Conservation (phyloP, 495 filamentous ascomycete species). For the Bombardia bombarda region DNA sequence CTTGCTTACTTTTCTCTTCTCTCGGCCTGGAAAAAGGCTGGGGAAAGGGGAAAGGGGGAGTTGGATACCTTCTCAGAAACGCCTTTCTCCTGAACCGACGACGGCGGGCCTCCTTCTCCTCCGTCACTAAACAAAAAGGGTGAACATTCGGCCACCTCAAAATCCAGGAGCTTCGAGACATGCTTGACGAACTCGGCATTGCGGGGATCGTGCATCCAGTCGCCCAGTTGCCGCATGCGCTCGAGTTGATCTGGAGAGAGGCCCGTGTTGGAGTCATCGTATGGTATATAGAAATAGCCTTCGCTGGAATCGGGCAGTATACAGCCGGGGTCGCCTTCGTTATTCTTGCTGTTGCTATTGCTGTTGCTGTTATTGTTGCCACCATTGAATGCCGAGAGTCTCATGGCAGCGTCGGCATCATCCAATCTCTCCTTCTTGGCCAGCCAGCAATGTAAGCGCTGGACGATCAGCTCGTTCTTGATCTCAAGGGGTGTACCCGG, state of each 20-base stretch:
- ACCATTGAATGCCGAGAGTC: neutral
- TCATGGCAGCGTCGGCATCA: neutral
- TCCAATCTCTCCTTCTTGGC: neutral
- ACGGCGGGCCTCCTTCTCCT: too few relatives aligned
- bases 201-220: neutral
- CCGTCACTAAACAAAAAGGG: too few relatives aligned
- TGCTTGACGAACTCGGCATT: neutral
- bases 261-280: constrained; percentile 1
- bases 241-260: neutral
- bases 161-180: constrained; percentile 8
- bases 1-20: too few relatives aligned
- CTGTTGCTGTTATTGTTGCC: too few relatives aligned
- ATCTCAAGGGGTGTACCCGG: too few relatives aligned
- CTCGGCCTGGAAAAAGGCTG: too few relatives aligned
- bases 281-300: constrained; percentile 4
- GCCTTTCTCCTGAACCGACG: too few relatives aligned
- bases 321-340: neutral
- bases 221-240: neutral
- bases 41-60: neutral
- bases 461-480: constrained; percentile 11
- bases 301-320: neutral
- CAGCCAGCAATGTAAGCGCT: constrained; percentile 9
- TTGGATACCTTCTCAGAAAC: neutral
- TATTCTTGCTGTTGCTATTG: too few relatives aligned
- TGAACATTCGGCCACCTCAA: too few relatives aligned